phyloP scores from a whole-genome alignment of 2,329 filamentous ascomycete species.

The Nemania sp. region DNA sequence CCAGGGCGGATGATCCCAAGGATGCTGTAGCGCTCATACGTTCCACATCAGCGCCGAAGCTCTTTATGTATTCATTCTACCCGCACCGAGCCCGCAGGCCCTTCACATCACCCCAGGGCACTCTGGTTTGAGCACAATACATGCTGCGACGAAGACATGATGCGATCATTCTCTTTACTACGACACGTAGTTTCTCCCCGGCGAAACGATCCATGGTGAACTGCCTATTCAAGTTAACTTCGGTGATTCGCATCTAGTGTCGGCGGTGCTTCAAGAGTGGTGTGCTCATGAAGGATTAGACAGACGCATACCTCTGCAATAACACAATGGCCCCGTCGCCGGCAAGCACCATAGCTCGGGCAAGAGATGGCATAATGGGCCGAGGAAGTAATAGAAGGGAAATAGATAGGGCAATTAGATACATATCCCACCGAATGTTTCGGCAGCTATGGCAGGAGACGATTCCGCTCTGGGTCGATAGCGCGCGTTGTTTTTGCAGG shows the following conservation, averaged over 20 bases:
- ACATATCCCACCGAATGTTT: not conserved
- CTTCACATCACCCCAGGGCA: not conserved
- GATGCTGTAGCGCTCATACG: slow-evolving; percentile 1
- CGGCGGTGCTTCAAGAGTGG: not conserved
- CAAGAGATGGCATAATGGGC: not conserved
- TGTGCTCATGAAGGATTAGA: not conserved
- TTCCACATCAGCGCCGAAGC: not conserved
- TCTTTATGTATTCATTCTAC: not conserved
- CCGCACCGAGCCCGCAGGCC: not conserved
- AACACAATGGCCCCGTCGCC: not conserved
- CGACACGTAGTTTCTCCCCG: not conserved
- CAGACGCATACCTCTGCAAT: not conserved
- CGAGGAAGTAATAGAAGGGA: not conserved
- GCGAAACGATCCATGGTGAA: not conserved
- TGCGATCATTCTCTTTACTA: not conserved
- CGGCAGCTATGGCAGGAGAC: not conserved
- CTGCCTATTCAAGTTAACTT: slow-evolving; percentile 15
- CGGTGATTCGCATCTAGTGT: slow-evolving; percentile 1
- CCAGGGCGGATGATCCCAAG: not conserved
- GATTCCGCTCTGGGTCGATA: not conserved
- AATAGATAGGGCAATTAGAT: not conserved
- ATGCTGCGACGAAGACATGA: not conserved
- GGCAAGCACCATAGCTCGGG: not conserved
- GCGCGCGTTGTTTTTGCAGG: not conserved
- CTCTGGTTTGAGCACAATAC: not conserved